Evolutionary conservation across 1,284 basidiomycete species (phyloP).

Genomic region (Cryptococcus deneoformans): DNA sequence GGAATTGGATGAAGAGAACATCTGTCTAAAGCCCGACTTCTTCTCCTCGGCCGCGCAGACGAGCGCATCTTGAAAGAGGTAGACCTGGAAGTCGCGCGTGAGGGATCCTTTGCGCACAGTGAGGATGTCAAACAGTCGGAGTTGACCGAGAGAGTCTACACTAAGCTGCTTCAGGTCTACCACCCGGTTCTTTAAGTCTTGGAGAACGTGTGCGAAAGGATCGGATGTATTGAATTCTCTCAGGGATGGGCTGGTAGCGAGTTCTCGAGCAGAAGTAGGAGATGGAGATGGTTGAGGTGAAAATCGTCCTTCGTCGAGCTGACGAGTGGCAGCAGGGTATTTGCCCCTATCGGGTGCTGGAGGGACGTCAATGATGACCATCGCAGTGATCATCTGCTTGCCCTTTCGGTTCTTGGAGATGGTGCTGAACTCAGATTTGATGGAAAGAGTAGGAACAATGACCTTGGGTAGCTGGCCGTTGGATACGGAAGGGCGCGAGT

Average conservation of each 20-base stretch:
- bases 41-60: constrained; percentile 95
- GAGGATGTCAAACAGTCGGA: constrained; percentile 88
- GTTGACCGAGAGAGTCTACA: constrained; percentile 71
- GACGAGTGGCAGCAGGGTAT: constrained; percentile 28
- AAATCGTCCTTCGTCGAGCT: constrained; percentile 9
- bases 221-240: constrained; percentile 27
- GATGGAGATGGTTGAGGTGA: constrained; percentile 40
- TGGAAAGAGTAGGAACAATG: constrained; percentile 81
- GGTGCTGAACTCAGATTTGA: constrained; percentile 81
- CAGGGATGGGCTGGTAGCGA: background rate
- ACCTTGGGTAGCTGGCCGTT: constrained; percentile 51
- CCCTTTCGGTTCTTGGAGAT: constrained; percentile 58
- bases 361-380: constrained; percentile 86
- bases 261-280: constrained; percentile 25
- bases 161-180: constrained; percentile 94
- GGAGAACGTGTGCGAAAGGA: constrained; percentile 69
- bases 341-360: constrained; percentile 54
- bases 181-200: constrained; percentile 82
- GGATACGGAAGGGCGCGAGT: constrained; percentile 45
- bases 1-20: constrained; percentile 34
- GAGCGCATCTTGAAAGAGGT: constrained; percentile 93
- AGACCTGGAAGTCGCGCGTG: constrained; percentile 88
- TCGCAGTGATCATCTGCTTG: constrained; percentile 78
- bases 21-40: constrained; percentile 57
- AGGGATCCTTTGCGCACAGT: constrained; percentile 81